Base-by-base conservation (phyloP, 2,329 filamentous ascomycete species). In the Colletotrichum sp. region DNA sequence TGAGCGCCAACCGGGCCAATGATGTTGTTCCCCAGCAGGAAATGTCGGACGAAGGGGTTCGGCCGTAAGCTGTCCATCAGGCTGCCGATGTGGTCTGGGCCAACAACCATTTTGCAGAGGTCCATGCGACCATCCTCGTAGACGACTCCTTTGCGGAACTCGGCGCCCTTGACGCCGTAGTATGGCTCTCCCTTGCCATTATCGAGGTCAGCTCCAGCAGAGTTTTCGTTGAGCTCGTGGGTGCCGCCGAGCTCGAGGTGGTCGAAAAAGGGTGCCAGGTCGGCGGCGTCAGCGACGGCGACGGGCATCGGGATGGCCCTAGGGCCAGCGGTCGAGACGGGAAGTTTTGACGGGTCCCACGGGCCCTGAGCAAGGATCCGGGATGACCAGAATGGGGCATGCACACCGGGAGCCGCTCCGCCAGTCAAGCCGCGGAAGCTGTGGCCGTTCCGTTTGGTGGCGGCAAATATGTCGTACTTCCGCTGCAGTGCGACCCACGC, bases 21-120 rank as follows among this genome's bases (percentile, higher is more conserved):
- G 78, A 89, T 88, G 71, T 90, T 91, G 80, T 91, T 90, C 10
- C 89, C 89, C 49, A 90, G 82, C 63, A 91, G 81, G 79, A 91
- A 90, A 76, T 90, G 89, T 44, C 83, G 84, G 65, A 90, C 85
- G 79, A 88, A 88, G 21, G 81, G 80, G 78, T 90, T 90, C 4
- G 82, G 79, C 62, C 85, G 85, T 76, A 91, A 82, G 68, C 86
- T 87, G 59, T 88, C 81, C 85, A 91, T 89, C 62, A 91, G 81
- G n/a, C 83, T 82, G 32, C 84, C 84, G 76, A 90, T 89, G 67
- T 90, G 87, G 21, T 86, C 85, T 12, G 89, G 89, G 2, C 89
- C 89, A 52, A 90, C 85, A 5, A 89, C 89, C 85, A 89, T 89
- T 82, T 90, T 90, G 83, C 89, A 90, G 4, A 91, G 85, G 78